These are phyloP conservation scores for Knoxdaviesia proteae DNA, from an alignment of 2,329 filamentous ascomycete genomes.

Conservation along the genomic window DNA sequence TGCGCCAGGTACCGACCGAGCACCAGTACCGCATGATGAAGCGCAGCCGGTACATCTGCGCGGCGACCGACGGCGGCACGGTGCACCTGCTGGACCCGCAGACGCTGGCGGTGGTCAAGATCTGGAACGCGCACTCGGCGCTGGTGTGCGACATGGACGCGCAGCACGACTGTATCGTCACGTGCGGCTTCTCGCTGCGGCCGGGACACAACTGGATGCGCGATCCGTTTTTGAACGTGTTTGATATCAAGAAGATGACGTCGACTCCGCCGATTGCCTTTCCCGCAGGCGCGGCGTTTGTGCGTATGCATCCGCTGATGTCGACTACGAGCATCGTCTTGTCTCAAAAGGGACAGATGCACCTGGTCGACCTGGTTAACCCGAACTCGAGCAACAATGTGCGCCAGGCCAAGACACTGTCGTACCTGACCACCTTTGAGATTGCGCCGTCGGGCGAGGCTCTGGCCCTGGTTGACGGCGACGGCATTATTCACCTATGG, in stretches of 20 bases:
- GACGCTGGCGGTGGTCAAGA: conserved; percentile 59
- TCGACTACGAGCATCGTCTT: conserved; percentile 87
- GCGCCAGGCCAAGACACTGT: conserved; percentile 58
- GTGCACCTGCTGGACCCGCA: conserved; percentile 73
- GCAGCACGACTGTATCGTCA: conserved; percentile 83
- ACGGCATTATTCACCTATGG: conserved; percentile 69
- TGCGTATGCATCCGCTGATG: conserved; percentile 91
- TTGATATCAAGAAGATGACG: conserved; percentile 76
- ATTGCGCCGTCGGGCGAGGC: conserved; percentile 77
- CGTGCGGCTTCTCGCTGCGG: conserved; percentile 77
- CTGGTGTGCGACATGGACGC: conserved; percentile 94
- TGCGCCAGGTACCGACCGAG: conserved; percentile 48
- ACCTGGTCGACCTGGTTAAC: conserved; percentile 90
- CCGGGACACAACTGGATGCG: conserved; percentile 55
- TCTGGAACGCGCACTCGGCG: conserved; percentile 77
- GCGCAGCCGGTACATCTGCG: conserved; percentile 74
- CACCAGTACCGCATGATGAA: conserved; percentile 84
- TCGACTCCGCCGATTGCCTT: conserved; percentile 82
- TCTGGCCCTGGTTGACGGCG: conserved; percentile 58
- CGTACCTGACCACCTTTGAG: conserved; percentile 60
- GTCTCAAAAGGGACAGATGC: conserved; percentile 80
- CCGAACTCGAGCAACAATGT: conserved; percentile 63
- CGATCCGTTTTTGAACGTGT: conserved; percentile 86
- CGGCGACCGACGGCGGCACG: conserved; percentile 61
- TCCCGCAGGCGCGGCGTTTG: conserved; percentile 79